Percentiles rank a stretch among this genome's conserved stretches.
Conservation (phyloP, 768 basidiomycete species). For the Holtermanniella nyarrowii region DNA sequence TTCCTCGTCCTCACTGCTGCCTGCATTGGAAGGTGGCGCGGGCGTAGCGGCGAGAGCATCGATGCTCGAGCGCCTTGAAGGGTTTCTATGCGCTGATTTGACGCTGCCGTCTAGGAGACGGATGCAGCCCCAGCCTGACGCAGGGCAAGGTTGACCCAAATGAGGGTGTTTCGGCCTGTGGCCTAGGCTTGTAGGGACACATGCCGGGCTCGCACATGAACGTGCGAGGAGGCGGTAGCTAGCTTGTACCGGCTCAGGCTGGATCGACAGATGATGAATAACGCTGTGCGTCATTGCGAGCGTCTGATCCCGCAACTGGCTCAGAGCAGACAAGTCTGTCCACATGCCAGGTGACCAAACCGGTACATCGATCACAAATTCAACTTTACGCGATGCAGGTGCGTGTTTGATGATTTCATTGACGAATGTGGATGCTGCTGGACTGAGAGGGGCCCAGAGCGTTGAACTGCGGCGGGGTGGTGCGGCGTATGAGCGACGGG, state of each 20-base stretch:
- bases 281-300: background rate
- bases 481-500: background rate
- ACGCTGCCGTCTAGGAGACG: background rate
- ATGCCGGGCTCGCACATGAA: background rate
- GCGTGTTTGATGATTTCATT: background rate
- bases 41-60: background rate
- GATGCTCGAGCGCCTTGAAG: background rate
- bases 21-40: background rate
- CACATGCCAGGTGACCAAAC: background rate
- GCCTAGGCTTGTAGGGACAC: background rate
- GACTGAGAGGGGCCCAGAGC: background rate
- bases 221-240: background rate
- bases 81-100: background rate
- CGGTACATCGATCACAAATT: background rate
- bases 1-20: background rate
- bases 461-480: background rate
- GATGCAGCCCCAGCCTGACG: background rate
- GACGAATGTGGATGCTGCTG: background rate
- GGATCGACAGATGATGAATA: background rate
- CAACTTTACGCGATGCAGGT: background rate
- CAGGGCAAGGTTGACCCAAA: background rate
- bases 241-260: background rate
- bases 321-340: background rate
- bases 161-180: background rate
- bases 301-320: background rate